phyloP scores from a whole-genome alignment of 1,139 yeast genomes.

The Zygosaccharomyces sapae region DNA sequence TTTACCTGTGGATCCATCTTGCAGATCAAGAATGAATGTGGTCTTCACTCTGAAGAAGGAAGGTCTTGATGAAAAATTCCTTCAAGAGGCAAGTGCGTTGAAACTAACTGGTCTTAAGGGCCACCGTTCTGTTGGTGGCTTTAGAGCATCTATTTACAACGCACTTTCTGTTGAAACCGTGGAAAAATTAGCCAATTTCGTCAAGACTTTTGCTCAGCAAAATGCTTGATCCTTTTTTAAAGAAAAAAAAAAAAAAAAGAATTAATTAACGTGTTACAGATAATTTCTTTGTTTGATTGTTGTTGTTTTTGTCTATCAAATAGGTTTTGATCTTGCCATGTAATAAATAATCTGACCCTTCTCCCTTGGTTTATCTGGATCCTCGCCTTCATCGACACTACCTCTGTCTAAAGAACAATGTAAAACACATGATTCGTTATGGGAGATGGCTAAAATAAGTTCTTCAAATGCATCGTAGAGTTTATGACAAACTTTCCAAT shows the following conservation, averaged over 20 bases:
- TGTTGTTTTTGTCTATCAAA: constrained; percentile 11
- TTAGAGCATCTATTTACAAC: constrained; percentile 88
- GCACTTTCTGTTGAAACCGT: constrained; percentile 72
- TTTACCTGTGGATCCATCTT: constrained; percentile 58
- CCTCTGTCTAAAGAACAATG: constrained; percentile 35
- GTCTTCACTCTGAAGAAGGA: constrained; percentile 70
- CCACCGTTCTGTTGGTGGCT: constrained; percentile 95
- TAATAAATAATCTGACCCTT: constrained; percentile 36
- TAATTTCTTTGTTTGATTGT: background rate
- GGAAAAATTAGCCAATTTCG: constrained; percentile 53
- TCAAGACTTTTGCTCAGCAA: constrained; percentile 57
- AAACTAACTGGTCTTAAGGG: constrained; percentile 81
- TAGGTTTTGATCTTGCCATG: constrained; percentile 31
- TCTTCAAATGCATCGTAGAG: constrained; percentile 34
- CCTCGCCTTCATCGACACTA: constrained; percentile 17
- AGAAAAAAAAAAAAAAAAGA: background rate
- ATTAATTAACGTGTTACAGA: background rate
- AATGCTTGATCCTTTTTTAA: constrained; percentile 14
- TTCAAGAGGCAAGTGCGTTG: constrained; percentile 55
- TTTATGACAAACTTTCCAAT: constrained; percentile 35
- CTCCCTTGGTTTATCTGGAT: constrained; percentile 22
- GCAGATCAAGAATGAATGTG: constrained; percentile 86
- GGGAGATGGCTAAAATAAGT: constrained; percentile 33
- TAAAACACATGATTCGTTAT: constrained; percentile 34
- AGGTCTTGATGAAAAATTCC: constrained; percentile 62